Evolutionary conservation across 352 stramenopile species (phyloP).

Genomic region (Phytophthora macrochlamydospora): DNA sequence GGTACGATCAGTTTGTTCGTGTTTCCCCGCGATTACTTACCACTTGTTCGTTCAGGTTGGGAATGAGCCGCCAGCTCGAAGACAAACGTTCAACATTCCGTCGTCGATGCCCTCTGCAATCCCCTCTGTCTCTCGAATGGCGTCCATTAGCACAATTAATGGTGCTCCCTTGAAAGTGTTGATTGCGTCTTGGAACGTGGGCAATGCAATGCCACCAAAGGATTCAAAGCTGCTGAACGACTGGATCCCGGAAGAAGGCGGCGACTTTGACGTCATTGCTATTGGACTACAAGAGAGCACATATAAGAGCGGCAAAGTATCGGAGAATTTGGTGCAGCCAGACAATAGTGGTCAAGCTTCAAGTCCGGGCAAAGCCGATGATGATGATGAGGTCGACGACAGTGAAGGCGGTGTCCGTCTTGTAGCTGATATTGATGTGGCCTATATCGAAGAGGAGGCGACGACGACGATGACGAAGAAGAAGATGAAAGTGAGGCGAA

Average conservation of each 20-base stretch:
- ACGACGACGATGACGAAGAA: conserved; percentile 39
- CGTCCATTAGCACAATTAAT: conserved; percentile 11
- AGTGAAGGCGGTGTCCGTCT: conserved; percentile 17
- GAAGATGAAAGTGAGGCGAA: conserved; percentile 21
- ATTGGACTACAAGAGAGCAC: conserved; percentile 85
- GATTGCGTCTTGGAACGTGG: conserved; percentile 86
- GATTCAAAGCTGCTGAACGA: conserved; percentile 47
- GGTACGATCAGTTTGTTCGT: conserved; percentile 5
- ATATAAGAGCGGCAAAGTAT: conserved; percentile 63
- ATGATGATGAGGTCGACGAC: conserved; percentile 34
- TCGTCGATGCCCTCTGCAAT: not conserved
- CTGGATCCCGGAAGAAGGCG: conserved; percentile 83
- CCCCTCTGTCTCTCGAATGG: conserved; percentile 10
- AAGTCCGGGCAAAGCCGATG: conserved; percentile 14
- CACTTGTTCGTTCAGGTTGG: conserved; percentile 14
- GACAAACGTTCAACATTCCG: conserved; percentile 18
- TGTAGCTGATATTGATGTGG: conserved; percentile 20
- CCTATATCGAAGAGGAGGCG: conserved; percentile 14
- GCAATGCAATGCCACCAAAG: conserved; percentile 83
- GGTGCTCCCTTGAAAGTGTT: conserved; percentile 52
- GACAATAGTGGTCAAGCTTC: conserved; percentile 24
- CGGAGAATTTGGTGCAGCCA: conserved; percentile 25
- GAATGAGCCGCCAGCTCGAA: conserved; percentile 7
- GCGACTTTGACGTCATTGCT: conserved; percentile 83
- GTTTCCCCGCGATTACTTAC: too few relatives aligned